These are phyloP conservation scores for Trichoderma brevicompactum DNA, from an alignment of 2,329 filamentous ascomycete species.

Conservation along the genomic window DNA sequence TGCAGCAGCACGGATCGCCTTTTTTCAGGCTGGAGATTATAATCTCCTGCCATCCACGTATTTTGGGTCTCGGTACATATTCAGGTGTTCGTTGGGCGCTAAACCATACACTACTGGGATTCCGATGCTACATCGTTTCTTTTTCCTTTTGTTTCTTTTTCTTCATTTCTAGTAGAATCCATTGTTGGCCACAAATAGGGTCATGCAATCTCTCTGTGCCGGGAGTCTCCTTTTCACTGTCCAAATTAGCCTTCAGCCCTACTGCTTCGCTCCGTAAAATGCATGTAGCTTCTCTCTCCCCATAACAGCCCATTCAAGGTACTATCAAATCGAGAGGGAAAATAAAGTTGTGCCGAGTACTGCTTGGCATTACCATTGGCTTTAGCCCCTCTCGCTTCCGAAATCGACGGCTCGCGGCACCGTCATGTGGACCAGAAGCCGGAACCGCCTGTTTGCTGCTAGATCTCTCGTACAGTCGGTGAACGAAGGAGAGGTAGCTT, in stretches of 20 bases:
- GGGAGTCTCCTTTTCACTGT: neutral
- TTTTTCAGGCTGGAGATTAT: constrained; percentile 4
- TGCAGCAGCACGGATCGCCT: neutral
- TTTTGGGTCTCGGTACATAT: constrained; percentile 3
- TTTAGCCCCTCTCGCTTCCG: neutral
- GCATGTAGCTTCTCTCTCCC: neutral
- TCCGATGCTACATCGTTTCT: neutral
- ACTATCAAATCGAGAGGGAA: neutral
- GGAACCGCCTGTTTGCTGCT: neutral
- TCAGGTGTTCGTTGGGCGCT: constrained; percentile 18
- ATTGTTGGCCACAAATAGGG: constrained; percentile 1
- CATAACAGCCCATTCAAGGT: neutral
- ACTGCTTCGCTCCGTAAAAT: neutral
- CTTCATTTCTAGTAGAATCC: neutral
- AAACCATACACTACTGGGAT: constrained; percentile 7
- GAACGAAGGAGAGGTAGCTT: constrained; percentile 3
- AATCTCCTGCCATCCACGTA: constrained; percentile 18
- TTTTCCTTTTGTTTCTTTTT: neutral
- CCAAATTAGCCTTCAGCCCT: neutral
- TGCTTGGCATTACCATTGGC: neutral
- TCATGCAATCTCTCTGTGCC: neutral
- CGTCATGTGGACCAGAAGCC: constrained; percentile 1
- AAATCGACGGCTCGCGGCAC: constrained; percentile 1
- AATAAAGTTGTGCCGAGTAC: neutral
- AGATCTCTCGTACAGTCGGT: neutral